These are phyloP conservation scores for Chaetomium cochliodes DNA, from an alignment of 495 filamentous ascomycete species.

Conservation along the genomic window DNA sequence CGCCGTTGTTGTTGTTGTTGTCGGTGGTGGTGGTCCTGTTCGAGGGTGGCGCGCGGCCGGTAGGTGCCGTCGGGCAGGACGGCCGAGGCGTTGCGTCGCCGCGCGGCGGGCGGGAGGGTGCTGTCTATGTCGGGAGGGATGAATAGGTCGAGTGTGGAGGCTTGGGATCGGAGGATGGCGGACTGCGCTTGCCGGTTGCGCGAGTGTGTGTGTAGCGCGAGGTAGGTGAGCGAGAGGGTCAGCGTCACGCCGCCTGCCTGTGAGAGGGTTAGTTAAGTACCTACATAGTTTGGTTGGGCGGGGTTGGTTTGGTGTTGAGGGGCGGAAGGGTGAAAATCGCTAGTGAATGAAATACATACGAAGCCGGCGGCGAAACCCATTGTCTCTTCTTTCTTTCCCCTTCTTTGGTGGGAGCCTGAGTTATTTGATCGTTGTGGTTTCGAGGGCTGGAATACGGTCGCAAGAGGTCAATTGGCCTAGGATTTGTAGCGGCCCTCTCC, in stretches of 20 bases:
- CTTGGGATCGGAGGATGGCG: slow-evolving; percentile 67
- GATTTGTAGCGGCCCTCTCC: background rate
- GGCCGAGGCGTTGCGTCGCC: slow-evolving; percentile 28
- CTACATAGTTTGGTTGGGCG: slow-evolving; percentile 9
- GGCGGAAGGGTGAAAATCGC: slow-evolving; percentile 17
- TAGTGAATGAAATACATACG: too few species aligned
- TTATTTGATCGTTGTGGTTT: background rate
- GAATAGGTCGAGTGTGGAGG: slow-evolving; percentile 58
- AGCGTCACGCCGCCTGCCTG: slow-evolving; percentile 83
- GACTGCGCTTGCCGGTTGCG: slow-evolving; percentile 68
- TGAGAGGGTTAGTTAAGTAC: slow-evolving; percentile 21
- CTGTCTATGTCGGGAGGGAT: slow-evolving; percentile 44
- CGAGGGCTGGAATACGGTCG: background rate
- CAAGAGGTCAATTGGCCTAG: background rate
- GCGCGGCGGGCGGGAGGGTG: slow-evolving; percentile 34
- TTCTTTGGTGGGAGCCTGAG: background rate
- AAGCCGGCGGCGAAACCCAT: slow-evolving; percentile 63
- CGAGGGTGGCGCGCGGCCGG: slow-evolving; percentile 21
- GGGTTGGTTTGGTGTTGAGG: slow-evolving; percentile 12
- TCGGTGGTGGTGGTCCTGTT: background rate
- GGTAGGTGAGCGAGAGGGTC: slow-evolving; percentile 77
- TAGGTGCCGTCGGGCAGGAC: slow-evolving; percentile 26
- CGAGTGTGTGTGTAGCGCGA: slow-evolving; percentile 72
- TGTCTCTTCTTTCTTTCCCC: slow-evolving; percentile 1
- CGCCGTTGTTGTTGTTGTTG: slow-evolving; percentile 21